Evolutionary conservation across 768 basidiomycete species (phyloP), one percentile per base, ranked within the genome.

Genomic region (Amanita thiersii): DNA sequence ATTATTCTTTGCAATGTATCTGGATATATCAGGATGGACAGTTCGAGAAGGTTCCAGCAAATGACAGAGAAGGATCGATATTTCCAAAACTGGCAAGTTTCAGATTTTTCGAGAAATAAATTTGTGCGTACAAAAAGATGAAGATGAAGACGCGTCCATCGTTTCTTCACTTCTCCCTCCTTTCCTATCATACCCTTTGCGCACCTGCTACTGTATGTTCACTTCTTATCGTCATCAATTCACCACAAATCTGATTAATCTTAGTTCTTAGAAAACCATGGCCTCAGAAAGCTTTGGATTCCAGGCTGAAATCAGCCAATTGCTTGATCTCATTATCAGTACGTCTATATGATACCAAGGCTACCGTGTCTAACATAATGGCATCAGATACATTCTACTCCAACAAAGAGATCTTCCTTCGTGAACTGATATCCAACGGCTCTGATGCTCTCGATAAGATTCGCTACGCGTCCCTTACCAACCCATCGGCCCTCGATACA

Each of bases 321-420:
- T 97, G 56, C 77, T 98, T 51, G 94, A 98, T 75, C 71, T 98
- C 60, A 98, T 98, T 74, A 97, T 98, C 79, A 97, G 87, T 90
- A 57, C 46, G 86, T 67, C 8, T 40, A 33, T 47, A 36, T 47
- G 43, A 24, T 33, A 19, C 47, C 12, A 17, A 31, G 15, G 18
- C 8, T 23, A n/a, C 12, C 34, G 31, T 24, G 37, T 45, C 43
- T 40, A 51, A 38, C 55, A 26, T 15, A 37, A 37, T 24, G 5
- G 19, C 30, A 38, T 40, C 51, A 89, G 87, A 97, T 76, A 97
- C 94, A 49, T 98, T 98, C 82, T 99, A 98, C 81, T 96, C 92
- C 48, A 97, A 99, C 83, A 99, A 99, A 77, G 94, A 97, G 71
- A 98, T 99, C 65, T 98, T 98, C 81, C 83, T 99, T 54, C 88